These are phyloP conservation scores for Baorangia bicolor DNA, from an alignment of 768 basidiomycete genomes.

Conservation along the genomic window DNA sequence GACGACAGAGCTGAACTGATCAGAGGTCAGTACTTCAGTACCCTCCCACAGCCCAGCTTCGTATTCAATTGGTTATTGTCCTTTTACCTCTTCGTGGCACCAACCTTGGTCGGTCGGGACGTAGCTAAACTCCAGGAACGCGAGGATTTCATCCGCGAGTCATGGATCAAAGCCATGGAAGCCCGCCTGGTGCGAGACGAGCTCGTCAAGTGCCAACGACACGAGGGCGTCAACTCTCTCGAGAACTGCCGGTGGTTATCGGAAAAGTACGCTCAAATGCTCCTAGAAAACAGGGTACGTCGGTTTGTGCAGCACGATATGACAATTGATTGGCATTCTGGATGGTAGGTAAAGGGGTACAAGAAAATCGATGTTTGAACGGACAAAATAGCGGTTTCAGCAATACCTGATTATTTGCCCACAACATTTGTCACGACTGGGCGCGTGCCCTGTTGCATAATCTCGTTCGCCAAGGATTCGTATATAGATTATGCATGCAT, in stretches of 20 bases:
- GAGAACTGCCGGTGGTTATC: conserved; percentile 86
- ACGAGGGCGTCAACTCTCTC: conserved; percentile 90
- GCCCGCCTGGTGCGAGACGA: conserved; percentile 84
- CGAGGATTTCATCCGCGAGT: conserved; percentile 80
- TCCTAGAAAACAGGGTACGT: conserved; percentile 77
- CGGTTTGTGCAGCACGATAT: neutral
- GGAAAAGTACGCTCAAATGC: conserved; percentile 77
- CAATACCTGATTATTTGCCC: neutral
- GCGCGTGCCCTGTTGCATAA: neutral
- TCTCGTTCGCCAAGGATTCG: neutral
- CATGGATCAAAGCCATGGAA: conserved; percentile 95
- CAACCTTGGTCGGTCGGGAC: neutral
- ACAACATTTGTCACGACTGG: neutral
- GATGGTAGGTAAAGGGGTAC: conserved; percentile 75
- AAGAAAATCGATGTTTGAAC: conserved; percentile 65
- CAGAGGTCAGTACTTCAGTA: conserved; percentile 29
- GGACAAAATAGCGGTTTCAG: neutral
- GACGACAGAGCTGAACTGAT: conserved; percentile 35
- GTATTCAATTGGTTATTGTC: neutral
- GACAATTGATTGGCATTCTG: conserved; percentile 1
- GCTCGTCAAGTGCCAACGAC: conserved; percentile 83
- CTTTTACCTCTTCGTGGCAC: neutral
- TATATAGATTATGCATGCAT: conserved; percentile 11
- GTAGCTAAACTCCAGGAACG: conserved; percentile 65
- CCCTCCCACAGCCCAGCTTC: neutral